Conservation (phyloP, 768 basidiomycete species). For the Collybiopsis luxurians region DNA sequence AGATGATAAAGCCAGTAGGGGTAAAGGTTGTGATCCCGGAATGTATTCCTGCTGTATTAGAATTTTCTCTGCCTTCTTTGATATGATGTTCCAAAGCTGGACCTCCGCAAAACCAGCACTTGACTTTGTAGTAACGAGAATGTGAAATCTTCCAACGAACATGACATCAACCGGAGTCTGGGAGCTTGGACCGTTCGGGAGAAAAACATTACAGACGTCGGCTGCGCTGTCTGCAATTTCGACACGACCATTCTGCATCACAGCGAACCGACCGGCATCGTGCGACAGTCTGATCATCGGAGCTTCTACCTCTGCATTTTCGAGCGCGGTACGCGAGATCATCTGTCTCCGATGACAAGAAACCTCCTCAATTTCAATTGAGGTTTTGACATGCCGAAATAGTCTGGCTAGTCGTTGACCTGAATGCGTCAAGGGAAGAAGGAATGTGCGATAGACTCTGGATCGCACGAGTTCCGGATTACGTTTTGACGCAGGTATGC, state of each 20-base stretch:
- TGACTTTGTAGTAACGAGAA: not conserved
- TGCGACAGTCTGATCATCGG: not conserved
- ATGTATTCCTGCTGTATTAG: not conserved
- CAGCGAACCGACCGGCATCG: not conserved
- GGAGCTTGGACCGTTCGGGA: not conserved
- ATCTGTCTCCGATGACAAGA: conserved; percentile 4
- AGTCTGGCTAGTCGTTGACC: not conserved
- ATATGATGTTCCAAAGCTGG: not conserved
- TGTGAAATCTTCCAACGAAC: not conserved
- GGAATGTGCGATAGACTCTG: conserved; percentile 3
- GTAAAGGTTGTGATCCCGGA: not conserved
- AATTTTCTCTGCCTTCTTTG: not conserved
- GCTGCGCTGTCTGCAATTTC: not conserved
- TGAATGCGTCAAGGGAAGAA: conserved; percentile 3
- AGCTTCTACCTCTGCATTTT: not conserved
- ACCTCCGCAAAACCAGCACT: not conserved
- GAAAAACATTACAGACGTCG: not conserved
- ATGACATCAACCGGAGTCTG: not conserved
- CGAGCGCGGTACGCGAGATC: not conserved
- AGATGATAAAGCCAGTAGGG: not conserved
- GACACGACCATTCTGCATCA: not conserved
- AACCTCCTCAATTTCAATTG: not conserved
- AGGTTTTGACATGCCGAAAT: not conserved
- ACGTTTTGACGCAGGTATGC: not conserved
- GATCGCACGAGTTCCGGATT: too few species aligned